Conservation (phyloP, 768 basidiomycete genomes). For the Podaxis rugospora region DNA sequence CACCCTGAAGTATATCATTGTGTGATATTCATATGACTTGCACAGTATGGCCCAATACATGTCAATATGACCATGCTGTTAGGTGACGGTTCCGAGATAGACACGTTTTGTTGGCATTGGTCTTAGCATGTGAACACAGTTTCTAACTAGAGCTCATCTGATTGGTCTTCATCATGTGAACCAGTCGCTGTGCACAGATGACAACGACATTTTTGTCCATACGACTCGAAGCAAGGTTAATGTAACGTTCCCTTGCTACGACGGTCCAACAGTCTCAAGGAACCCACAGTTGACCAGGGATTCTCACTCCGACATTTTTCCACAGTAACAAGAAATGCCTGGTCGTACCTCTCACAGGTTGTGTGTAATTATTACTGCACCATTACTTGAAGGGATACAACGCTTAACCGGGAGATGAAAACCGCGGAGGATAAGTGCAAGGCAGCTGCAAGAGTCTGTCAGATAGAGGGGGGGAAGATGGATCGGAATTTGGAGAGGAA, state of each 20-base stretch:
- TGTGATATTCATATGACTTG: neutral
- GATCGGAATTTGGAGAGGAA: neutral
- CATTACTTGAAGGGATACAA: neutral
- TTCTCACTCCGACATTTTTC: neutral
- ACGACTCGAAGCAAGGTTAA: neutral
- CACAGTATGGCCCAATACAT: conserved; percentile 77
- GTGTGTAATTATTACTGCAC: neutral
- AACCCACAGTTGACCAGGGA: too few species aligned
- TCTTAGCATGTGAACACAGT: neutral
- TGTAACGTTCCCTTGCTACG: too few species aligned
- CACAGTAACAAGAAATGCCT: neutral
- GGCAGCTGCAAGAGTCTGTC: neutral
- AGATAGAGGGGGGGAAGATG: neutral
- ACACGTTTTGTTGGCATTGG: neutral
- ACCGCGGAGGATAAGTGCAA: neutral
- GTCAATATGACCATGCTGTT: conserved; percentile 49
- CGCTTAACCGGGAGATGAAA: neutral
- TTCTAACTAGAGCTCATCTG: neutral
- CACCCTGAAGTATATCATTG: neutral
- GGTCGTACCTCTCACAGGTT: neutral
- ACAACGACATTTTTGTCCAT: neutral
- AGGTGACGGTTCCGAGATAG: neutral
- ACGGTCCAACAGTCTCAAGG: too few species aligned
- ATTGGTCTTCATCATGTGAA: neutral
- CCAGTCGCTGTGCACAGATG: neutral